Evolutionary conservation across 116 monocot species (phyloP).

Genomic region (Phalaenopsis hybrid): DNA sequence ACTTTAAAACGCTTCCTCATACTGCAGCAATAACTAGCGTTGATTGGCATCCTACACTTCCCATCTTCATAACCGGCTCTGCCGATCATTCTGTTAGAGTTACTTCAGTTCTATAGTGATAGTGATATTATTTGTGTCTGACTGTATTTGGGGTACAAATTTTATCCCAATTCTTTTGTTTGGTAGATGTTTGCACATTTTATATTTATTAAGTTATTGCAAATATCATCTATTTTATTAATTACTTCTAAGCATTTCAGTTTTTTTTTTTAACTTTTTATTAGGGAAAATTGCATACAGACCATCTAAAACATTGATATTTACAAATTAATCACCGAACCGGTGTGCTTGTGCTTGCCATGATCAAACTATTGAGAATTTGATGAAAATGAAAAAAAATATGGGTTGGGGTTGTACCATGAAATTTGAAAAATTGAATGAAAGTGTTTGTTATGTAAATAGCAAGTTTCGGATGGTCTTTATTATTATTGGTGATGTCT

Average conservation of each 20-base stretch:
- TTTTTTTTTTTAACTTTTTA: neutral
- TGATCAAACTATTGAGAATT: too few species aligned
- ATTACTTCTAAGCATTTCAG: neutral
- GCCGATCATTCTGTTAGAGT: constrained; percentile 91
- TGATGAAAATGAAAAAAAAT: neutral
- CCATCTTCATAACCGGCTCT: constrained; percentile 84
- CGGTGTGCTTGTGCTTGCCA: too few species aligned
- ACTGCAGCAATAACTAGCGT: constrained; percentile 79
- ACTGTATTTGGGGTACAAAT: too few species aligned
- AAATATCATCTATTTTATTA: neutral
- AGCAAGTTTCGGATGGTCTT: too few species aligned
- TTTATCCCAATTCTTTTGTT: neutral
- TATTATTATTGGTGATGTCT: neutral
- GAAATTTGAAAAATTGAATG: too few species aligned
- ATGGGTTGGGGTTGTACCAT: neutral
- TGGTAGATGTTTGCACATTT: neutral
- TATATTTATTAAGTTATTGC: neutral
- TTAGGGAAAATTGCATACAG: too few species aligned
- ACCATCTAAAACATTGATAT: too few species aligned
- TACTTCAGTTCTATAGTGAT: constrained; percentile 39
- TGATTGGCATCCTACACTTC: constrained; percentile 93
- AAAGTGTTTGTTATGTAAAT: too few species aligned
- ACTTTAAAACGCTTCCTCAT: constrained; percentile 66
- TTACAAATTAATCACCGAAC: too few species aligned
- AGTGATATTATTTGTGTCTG: neutral